Conservation (phyloP, 352 stramenopile species). For the Phytophthora uliginosa region DNA sequence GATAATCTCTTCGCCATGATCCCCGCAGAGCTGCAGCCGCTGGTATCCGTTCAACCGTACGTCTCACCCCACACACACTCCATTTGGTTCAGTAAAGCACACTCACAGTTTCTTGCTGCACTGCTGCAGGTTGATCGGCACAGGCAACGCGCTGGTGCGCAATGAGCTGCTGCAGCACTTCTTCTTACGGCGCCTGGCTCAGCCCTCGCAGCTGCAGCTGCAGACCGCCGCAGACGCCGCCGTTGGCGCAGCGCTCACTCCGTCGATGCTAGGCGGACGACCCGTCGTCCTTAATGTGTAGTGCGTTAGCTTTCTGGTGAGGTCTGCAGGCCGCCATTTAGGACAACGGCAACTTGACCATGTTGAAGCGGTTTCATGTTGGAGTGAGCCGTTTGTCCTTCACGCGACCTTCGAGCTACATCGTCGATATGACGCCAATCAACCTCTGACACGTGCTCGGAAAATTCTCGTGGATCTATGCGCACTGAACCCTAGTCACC, state of each 20-base stretch:
- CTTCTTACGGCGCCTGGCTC: slow-evolving; percentile 43
- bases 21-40: slow-evolving; percentile 45
- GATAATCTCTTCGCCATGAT: slow-evolving; percentile 82
- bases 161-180: slow-evolving; percentile 75
- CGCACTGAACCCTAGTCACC: too few relatives aligned
- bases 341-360: not conserved
- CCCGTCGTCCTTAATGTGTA: slow-evolving; percentile 27
- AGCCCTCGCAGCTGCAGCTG: slow-evolving; percentile 45
- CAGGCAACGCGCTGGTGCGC: slow-evolving; percentile 72
- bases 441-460: slow-evolving; percentile 2
- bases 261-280: slow-evolving; percentile 33
- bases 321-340: slow-evolving; percentile 6
- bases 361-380: slow-evolving; percentile 19
- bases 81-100: not conserved
- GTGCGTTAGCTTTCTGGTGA: not conserved
- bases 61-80: slow-evolving; percentile 7
- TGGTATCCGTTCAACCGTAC: slow-evolving; percentile 52
- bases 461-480: slow-evolving; percentile 27
- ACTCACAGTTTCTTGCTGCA: not conserved
- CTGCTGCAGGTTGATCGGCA: slow-evolving; percentile 69
- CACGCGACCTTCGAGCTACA: slow-evolving; percentile 14
- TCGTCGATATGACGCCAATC: slow-evolving; percentile 8
- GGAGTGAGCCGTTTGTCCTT: slow-evolving; percentile 5
- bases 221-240: slow-evolving; percentile 67
- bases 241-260: slow-evolving; percentile 59